Conservation (phyloP, 202 grass and related monocot species). For the Bolboschoenoplectus hybrid region DNA sequence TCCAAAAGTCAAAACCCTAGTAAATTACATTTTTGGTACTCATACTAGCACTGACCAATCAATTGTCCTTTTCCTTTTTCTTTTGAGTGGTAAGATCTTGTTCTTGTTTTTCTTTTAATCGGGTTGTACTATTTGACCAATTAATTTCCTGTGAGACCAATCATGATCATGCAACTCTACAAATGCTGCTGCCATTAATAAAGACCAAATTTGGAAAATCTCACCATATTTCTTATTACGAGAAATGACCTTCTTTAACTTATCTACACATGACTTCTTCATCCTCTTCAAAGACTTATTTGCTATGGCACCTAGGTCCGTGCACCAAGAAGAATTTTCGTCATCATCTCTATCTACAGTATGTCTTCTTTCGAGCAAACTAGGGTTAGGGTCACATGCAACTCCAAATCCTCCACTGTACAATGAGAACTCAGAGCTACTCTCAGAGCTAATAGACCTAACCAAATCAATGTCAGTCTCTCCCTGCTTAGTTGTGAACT, state of each 20-base stretch:
- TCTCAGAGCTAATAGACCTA: slow-evolving; percentile 55
- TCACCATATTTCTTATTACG: slow-evolving; percentile 51
- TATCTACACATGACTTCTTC: slow-evolving; percentile 72
- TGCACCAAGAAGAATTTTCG: slow-evolving; percentile 62
- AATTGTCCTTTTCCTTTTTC: slow-evolving; percentile 4
- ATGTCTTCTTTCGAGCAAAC: slow-evolving; percentile 46
- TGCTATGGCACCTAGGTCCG: slow-evolving; percentile 44
- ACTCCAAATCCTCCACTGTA: slow-evolving; percentile 39
- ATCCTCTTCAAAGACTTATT: slow-evolving; percentile 62
- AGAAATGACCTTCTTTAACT: slow-evolving; percentile 55
- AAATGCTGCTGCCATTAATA: slow-evolving; percentile 33
- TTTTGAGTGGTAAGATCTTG: not conserved
- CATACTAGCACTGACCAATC: slow-evolving; percentile 39
- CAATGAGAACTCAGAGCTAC: slow-evolving; percentile 56
- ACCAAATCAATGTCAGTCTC: slow-evolving; percentile 39
- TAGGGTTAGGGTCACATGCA: slow-evolving; percentile 43
- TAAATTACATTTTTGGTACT: slow-evolving; percentile 22
- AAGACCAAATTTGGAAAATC: slow-evolving; percentile 42
- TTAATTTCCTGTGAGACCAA: not conserved
- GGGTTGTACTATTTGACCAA: not conserved
- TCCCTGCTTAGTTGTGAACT: slow-evolving; percentile 23
- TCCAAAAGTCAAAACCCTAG: slow-evolving; percentile 27
- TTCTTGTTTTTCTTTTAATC: slow-evolving; percentile 26
- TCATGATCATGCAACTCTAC: not conserved
- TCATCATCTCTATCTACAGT: slow-evolving; percentile 70